Evolutionary conservation across 345 rosid genomes (phyloP).

Genomic region (Firmiana major): DNA sequence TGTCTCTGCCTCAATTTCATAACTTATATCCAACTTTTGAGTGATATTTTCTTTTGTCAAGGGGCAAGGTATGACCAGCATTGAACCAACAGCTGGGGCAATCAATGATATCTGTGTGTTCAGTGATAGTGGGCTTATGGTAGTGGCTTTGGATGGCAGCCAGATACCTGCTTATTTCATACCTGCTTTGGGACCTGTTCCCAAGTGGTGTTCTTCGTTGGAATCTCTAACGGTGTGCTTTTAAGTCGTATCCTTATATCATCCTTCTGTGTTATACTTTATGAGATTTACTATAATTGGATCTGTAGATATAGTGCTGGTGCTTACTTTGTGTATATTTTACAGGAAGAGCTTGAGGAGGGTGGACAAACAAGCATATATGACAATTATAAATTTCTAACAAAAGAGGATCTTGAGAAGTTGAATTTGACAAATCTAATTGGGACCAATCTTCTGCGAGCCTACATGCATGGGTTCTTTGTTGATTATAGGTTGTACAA

Average conservation of each 20-base stretch:
- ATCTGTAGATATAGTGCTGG: slow-evolving; percentile 1
- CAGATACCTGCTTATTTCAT: slow-evolving; percentile 83
- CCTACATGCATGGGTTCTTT: slow-evolving; percentile 94
- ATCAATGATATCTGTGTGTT: slow-evolving; percentile 89
- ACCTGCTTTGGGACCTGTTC: slow-evolving; percentile 95
- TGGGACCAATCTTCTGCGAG: slow-evolving; percentile 88
- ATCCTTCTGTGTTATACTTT: not conserved
- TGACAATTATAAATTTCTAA: slow-evolving; percentile 82
- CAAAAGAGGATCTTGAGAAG: slow-evolving; percentile 79
- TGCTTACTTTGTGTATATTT: slow-evolving; percentile 8
- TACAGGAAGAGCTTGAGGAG: slow-evolving; percentile 96
- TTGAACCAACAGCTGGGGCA: slow-evolving; percentile 80
- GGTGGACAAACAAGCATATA: slow-evolving; percentile 73
- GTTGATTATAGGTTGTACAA: slow-evolving; percentile 67
- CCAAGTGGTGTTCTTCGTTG: slow-evolving; percentile 81
- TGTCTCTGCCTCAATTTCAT: slow-evolving; percentile 5
- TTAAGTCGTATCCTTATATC: slow-evolving; percentile 1
- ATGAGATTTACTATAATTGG: not conserved
- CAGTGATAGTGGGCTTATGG: slow-evolving; percentile 79
- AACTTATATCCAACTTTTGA: slow-evolving; percentile 5
- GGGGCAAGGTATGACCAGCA: slow-evolving; percentile 92
- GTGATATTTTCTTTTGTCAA: slow-evolving; percentile 22
- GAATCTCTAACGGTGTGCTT: slow-evolving; percentile 73
- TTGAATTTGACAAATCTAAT: slow-evolving; percentile 75
- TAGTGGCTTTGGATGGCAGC: slow-evolving; percentile 78